These are phyloP conservation scores for Magnusiomyces sp. DNA, from an alignment of 1,139 yeast species.

Conservation along the genomic window DNA sequence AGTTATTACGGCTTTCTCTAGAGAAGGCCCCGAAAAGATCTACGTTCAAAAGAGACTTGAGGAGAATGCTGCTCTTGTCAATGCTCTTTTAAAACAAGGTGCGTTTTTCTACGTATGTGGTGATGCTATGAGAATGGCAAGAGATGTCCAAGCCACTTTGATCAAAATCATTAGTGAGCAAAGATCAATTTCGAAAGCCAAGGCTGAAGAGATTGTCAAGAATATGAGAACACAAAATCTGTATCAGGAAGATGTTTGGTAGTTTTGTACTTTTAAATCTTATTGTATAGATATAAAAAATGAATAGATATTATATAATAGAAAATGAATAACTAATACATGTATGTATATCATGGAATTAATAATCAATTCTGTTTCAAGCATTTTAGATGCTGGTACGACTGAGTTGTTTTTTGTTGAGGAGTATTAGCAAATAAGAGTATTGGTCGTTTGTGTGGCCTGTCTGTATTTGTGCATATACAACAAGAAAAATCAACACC, in stretches of 20 bases:
- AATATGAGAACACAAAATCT: constrained; percentile 75
- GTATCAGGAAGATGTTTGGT: constrained; percentile 98
- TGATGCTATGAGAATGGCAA: constrained; percentile 93
- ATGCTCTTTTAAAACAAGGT: constrained; percentile 56
- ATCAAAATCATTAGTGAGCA: constrained; percentile 53
- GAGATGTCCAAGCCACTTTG: constrained; percentile 80
- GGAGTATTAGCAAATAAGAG: background rate
- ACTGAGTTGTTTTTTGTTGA: background rate
- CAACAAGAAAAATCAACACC: background rate
- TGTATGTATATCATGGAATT: background rate
- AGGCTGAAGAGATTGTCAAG: constrained; percentile 72
- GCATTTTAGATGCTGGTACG: background rate
- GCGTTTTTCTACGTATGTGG: constrained; percentile 95
- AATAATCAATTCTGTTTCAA: background rate
- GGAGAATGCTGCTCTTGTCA: constrained; percentile 48
- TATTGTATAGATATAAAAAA: background rate
- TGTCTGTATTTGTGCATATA: background rate
- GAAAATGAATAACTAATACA: background rate
- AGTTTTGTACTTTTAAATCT: constrained; percentile 14
- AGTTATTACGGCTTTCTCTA: constrained; percentile 77
- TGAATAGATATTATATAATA: background rate
- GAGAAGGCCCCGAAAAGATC: constrained; percentile 58
- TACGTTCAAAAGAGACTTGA: constrained; percentile 78
- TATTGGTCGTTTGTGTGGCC: background rate
- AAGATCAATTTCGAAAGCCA: constrained; percentile 49